Evolutionary conservation across 148 eudicot species (phyloP), one percentile per base, ranked within the genome.

Genomic region (Linanthus parryae): DNA sequence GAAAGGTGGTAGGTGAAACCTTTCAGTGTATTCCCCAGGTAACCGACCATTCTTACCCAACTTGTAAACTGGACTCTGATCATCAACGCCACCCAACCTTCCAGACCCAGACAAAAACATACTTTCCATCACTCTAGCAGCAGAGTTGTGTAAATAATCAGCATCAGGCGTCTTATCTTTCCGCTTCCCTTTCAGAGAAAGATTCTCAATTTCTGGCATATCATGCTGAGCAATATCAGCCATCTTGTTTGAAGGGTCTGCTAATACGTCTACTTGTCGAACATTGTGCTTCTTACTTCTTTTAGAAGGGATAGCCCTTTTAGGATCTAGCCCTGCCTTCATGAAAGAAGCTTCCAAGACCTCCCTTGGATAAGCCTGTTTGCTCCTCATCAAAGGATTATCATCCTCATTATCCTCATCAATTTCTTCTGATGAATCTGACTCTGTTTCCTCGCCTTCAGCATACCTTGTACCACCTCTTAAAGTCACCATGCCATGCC

Each of bases 371-470:
- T 42, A 42, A 21, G 46, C 46, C 11, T 17, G 14, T 12, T 42
- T 42, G 21, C 46, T 42, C 22, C 46, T 42, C 46, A 42, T 42
- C 46, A 42, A 42, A 42, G 22, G 46, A 42, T 42, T 42, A 17
- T 42, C 11, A 17, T 42, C 46, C 9, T 44, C 48, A 44, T 44
- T 19, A 17, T 42, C 84, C 8, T 65, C 84, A 46, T 69, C 83
- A 51, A 53, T 56, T 51, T 76, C 76, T 54, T 73, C 90, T 19
- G 96, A 92, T 25, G 97, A 83, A 69, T 77, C 95, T 12, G 95
- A 92, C 41, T 84, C 96, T 40, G 96, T 92, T 49, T 92, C 96
- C 54, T 75, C 99, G 52, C 66, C 70, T 53, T 66, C 75, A 26
- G 39, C 37, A 44, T 60, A 67, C 53, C 52, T 57, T 52, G 74